A percentile compares a stretch with the other conserved stretches of the same genome.
Evolutionary conservation across 2,329 filamentous ascomycete species (phyloP).

Genomic region (Fusarium secorum): DNA sequence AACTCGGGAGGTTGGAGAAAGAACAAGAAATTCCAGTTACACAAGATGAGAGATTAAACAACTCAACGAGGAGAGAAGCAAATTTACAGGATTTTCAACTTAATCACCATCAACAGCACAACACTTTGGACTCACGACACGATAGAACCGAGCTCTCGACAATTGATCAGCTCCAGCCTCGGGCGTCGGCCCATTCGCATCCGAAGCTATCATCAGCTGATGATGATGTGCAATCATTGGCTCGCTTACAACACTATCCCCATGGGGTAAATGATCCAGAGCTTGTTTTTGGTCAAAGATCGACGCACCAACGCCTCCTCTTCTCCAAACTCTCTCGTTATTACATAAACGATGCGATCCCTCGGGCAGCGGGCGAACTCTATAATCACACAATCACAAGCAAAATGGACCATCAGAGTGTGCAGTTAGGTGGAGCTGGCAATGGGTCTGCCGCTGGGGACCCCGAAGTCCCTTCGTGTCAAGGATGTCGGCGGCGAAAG

Average conservation of each 20-base stretch:
- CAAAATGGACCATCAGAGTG: neutral
- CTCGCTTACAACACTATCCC: constrained; percentile 10
- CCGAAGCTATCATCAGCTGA: constrained; percentile 15
- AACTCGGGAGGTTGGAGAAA: neutral
- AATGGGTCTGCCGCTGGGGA: neutral
- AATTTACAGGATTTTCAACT: neutral
- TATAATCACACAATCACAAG: neutral
- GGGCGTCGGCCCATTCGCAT: constrained; percentile 23
- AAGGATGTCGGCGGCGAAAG: constrained; percentile 35
- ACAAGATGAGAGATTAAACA: neutral
- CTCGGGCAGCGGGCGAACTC: constrained; percentile 30
- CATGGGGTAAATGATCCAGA: neutral
- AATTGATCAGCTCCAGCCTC: neutral
- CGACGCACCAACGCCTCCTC: constrained; percentile 3
- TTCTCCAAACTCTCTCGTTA: neutral
- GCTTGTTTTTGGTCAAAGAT: neutral
- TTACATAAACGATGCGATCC: constrained; percentile 2
- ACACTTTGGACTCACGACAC: neutral
- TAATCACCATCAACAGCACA: neutral
- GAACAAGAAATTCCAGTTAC: neutral
- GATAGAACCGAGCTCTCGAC: neutral
- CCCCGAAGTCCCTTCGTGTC: constrained; percentile 28
- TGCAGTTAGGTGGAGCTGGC: neutral
- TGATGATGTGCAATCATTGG: constrained; percentile 6
- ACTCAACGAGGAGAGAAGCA: neutral